Conservation (phyloP, 2,329 filamentous ascomycete genomes). For the Hirsutella minnesotensis region DNA sequence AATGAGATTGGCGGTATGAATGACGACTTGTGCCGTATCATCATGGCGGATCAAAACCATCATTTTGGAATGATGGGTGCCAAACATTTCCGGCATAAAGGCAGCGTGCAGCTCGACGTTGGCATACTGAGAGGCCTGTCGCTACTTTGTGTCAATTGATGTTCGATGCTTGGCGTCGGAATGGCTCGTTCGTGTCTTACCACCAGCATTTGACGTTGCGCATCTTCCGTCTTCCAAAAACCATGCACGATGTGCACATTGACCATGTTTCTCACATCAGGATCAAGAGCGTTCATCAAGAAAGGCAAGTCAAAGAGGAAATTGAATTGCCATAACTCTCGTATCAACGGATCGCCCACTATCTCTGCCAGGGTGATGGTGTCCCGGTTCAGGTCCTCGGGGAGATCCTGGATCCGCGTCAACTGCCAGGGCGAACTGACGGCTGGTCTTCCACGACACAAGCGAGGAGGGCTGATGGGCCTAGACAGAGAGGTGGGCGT, state of each 20-base stretch:
- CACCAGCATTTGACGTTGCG: conserved; percentile 42
- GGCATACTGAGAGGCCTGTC: conserved; percentile 44
- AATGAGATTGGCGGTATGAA: conserved; percentile 93
- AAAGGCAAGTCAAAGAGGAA: conserved; percentile 50
- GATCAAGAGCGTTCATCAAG: conserved; percentile 40
- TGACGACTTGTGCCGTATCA: conserved; percentile 63
- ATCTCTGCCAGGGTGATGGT: conserved; percentile 55
- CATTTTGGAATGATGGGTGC: conserved; percentile 83
- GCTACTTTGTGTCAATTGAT: conserved; percentile 26
- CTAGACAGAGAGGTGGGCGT: conserved; percentile 18
- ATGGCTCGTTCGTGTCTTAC: conserved; percentile 24
- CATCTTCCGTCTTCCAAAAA: conserved; percentile 56
- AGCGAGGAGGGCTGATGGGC: conserved; percentile 35
- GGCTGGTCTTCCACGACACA: conserved; percentile 12
- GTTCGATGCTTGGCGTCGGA: not conserved
- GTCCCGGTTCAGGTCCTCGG: conserved; percentile 48
- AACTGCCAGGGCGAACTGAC: conserved; percentile 58
- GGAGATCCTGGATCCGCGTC: conserved; percentile 55
- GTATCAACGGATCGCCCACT: conserved; percentile 62
- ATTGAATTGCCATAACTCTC: conserved; percentile 61
- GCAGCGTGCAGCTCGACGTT: conserved; percentile 64
- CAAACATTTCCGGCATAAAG: conserved; percentile 73
- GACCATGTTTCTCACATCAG: conserved; percentile 34
- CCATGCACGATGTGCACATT: conserved; percentile 47
- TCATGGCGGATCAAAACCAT: conserved; percentile 72